Base-by-base conservation (phyloP, 2,329 filamentous ascomycete genomes). In the Penicillium rolfsii region DNA sequence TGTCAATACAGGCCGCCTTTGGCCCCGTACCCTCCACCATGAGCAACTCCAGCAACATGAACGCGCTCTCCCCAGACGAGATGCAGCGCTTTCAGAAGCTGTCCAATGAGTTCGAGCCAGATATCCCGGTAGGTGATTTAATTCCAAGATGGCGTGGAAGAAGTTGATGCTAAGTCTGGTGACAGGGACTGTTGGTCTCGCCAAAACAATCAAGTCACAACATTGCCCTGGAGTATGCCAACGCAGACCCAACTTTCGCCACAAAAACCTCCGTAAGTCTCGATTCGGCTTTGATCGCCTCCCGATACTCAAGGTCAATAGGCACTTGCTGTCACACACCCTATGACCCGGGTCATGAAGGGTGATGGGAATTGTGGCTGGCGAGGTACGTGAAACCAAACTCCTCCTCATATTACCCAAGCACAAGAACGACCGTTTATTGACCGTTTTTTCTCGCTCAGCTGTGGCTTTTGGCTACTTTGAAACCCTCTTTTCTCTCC, bases 311-410 rank as follows among this genome's bases (percentile, higher is more conserved):
- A 59, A 35, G 19, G 41, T n/a, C 1, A 16, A 56, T 68, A 96
- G 93, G 85, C 88, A 22, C 84, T 99, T 57, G 90, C 93, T 6
- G 84, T 89, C 70, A 91, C 89, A 59, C 97, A 96, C 76, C 91
- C 91, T 22, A 89, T 93, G 74, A 97, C 94, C 74, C 91, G 95
- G 58, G 89, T 89, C 11, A 87, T 97, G 75, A 89, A 90, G 77
- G 94, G 95, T 56, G 94, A 98, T 79, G 95, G 95, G 61, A 96
- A 96, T 75, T 98, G 95, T 79, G 95, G 94, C 71, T 98, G 95
- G 94, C 87, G 94, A 89, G 95, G 94, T 97, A 84, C n/a, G 62
- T 55, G 3, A 46, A 22, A 19, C 9, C 16, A 24, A 11, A 12
- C 3, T 41, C 41, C 3, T 3, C 43, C 3, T 3, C 43, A 5